A percentile compares a stretch with the other conserved stretches of the same genome.
These are phyloP conservation scores for Pyrenochaeta sp. DNA, from an alignment of 2,329 filamentous ascomycete genomes.

Conservation along the genomic window DNA sequence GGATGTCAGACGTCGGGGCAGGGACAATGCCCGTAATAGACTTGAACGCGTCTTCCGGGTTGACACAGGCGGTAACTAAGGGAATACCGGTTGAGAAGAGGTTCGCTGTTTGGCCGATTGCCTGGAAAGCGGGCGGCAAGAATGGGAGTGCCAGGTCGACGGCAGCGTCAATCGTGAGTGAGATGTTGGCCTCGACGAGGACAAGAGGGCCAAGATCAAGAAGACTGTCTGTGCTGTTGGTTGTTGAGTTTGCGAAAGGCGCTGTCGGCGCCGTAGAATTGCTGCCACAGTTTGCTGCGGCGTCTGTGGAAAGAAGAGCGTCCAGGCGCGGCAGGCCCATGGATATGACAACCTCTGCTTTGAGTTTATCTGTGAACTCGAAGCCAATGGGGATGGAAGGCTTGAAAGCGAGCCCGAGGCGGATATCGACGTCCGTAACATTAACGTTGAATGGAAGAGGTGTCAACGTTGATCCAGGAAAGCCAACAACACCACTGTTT, in stretches of 20 bases:
- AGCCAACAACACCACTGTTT: constrained; percentile 35
- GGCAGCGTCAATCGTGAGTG: constrained; percentile 26
- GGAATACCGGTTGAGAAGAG: constrained; percentile 31
- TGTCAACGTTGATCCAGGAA: constrained; percentile 35
- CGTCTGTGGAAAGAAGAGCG: constrained; percentile 32
- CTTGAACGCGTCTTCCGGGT: constrained; percentile 9
- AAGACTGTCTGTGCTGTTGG: background rate
- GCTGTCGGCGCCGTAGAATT: background rate
- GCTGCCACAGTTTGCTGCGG: constrained; percentile 27
- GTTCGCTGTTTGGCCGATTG: constrained; percentile 17
- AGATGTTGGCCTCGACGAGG: constrained; percentile 35
- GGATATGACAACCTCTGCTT: constrained; percentile 35
- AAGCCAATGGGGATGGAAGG: constrained; percentile 47
- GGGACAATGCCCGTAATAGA: background rate
- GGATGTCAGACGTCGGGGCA: constrained; percentile 1
- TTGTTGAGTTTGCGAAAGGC: constrained; percentile 11
- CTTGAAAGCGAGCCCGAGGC: constrained; percentile 37
- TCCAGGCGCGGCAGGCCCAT: constrained; percentile 44
- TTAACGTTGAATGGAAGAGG: constrained; percentile 44
- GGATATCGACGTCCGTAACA: constrained; percentile 34
- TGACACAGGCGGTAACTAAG: constrained; percentile 28
- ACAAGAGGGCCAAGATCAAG: constrained; percentile 23
- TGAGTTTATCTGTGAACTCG: constrained; percentile 37
- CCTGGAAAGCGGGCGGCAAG: constrained; percentile 23
- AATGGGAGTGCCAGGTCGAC: constrained; percentile 28